Base-by-base conservation (phyloP, 1,284 basidiomycete genomes). In the Takashimella tepidaria region DNA sequence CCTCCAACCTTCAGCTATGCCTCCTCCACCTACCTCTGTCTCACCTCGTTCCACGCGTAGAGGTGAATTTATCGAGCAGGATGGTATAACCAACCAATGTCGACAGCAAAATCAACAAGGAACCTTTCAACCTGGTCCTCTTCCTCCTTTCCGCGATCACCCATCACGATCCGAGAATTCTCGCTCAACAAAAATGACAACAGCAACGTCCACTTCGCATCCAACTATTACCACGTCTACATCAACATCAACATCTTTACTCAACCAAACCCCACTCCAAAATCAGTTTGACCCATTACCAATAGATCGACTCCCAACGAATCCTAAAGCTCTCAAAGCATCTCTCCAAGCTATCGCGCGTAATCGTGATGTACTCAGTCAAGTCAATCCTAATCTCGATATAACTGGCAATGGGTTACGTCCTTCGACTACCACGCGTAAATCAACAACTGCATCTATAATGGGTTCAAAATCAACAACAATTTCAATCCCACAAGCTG, bases 1-100 rank as follows among this genome's bases (percentile, higher is more conserved):
- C 59, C 20, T 58, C 58, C 50, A 48, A 59, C 54, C 54, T 49
- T 49, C 55, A n/a, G 42, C 54, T 45, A 55, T 59, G 54, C 54
- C 52, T 42, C 46, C 47, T 43, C 20, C 43, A 22, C 26, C 41
- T 4, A n/a, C n/a, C n/a, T n/a, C n/a, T n/a, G n/a, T n/a, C n/a
- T n/a, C n/a, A n/a, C n/a, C n/a, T n/a, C 46, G n/a, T 4, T 45
- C 54, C 11, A 27, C 24, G 24, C 46, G 24, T 47, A 24, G 46
- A 19, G 12, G 3, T 4, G 23, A 25, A 16, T 20, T 12, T 45
- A 41, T 5, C 20, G 47, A 42, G 37, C 48, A 22, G 41, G 44
- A 6, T 26, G 19, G 25, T n/a, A 3, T 43, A 6, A n/a, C n/a
- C n/a, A n/a, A n/a, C n/a, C n/a, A n/a, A n/a, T n/a, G n/a, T n/a